phyloP scores from a whole-genome alignment of 345 rosid species.

The Xanthoceras sorbifolium region DNA sequence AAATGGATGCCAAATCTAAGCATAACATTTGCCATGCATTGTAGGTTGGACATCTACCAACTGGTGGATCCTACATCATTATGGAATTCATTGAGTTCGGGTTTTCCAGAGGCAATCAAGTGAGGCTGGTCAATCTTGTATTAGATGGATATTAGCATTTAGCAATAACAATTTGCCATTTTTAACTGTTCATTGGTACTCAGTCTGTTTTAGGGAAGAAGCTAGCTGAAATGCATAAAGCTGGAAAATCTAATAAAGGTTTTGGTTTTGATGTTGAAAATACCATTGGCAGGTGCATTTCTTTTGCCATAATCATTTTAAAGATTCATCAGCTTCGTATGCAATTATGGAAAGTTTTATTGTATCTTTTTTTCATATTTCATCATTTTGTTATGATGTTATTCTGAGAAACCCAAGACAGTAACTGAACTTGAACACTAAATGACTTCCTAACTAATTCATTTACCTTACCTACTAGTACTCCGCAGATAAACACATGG shows the following conservation, averaged over 20 bases:
- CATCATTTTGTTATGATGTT: background rate
- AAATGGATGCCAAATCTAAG: background rate
- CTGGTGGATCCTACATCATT: slow-evolving; percentile 84
- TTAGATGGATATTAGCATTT: slow-evolving; percentile 5
- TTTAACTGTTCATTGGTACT: slow-evolving; percentile 29
- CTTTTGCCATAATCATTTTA: slow-evolving; percentile 6
- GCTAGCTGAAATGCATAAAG: slow-evolving; percentile 96
- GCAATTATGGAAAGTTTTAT: background rate
- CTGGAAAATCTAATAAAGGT: slow-evolving; percentile 76
- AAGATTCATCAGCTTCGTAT: background rate
- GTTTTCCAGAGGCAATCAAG: slow-evolving; percentile 79
- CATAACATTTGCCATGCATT: slow-evolving; percentile 16
- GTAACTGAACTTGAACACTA: background rate
- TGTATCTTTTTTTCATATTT: background rate
- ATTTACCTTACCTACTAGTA: slow-evolving; percentile 41
- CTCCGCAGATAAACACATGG: slow-evolving; percentile 93
- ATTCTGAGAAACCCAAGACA: background rate
- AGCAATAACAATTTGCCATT: slow-evolving; percentile 3
- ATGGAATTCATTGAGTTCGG: slow-evolving; percentile 91
- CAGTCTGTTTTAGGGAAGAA: slow-evolving; percentile 81
- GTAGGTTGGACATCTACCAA: slow-evolving; percentile 77
- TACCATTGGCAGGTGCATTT: slow-evolving; percentile 83
- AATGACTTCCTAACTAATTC: slow-evolving; percentile 15
- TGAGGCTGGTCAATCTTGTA: slow-evolving; percentile 32
- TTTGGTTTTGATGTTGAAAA: slow-evolving; percentile 89